Evolutionary conservation across 768 basidiomycete genomes (phyloP).

Genomic region (Suillus alpinus): DNA sequence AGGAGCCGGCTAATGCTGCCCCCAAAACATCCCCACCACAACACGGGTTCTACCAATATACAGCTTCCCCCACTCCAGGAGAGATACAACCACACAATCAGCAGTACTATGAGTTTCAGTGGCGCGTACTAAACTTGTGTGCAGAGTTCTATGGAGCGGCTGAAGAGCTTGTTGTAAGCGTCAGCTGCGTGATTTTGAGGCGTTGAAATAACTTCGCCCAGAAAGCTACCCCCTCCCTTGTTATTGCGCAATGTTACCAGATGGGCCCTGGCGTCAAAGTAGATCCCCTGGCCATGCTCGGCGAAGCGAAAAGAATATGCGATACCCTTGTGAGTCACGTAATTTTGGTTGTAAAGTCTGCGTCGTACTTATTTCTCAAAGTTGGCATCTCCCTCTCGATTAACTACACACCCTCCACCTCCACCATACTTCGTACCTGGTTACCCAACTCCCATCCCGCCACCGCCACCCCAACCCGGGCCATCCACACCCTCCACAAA

Average conservation of each 20-base stretch:
- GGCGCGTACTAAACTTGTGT: constrained; percentile 79
- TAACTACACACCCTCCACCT: constrained; percentile 66
- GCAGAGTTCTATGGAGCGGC: constrained; percentile 85
- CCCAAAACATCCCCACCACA: constrained; percentile 32
- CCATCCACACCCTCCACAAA: constrained; percentile 29
- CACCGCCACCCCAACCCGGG: constrained; percentile 32
- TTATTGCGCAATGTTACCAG: constrained; percentile 79
- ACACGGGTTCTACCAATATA: constrained; percentile 44
- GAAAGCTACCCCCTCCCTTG: constrained; percentile 61
- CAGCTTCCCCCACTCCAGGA: constrained; percentile 39
- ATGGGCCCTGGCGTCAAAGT: constrained; percentile 67
- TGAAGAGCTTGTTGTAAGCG: constrained; percentile 74
- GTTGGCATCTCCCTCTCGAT: constrained; percentile 72
- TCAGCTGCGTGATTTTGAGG: constrained; percentile 8
- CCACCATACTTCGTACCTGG: constrained; percentile 50
- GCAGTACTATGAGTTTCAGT: constrained; percentile 83
- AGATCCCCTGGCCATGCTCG: constrained; percentile 71
- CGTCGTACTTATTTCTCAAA: constrained; percentile 23
- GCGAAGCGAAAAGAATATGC: constrained; percentile 74
- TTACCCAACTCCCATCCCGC: constrained; percentile 24
- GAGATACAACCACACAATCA: constrained; percentile 64
- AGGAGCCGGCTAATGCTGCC: constrained; percentile 18
- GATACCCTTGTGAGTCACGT: constrained; percentile 59
- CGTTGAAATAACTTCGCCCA: constrained; percentile 20
- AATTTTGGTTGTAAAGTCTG: neutral